phyloP scores from a whole-genome alignment of 805 yeast species.

The Phaffomyces thermotolerans region DNA sequence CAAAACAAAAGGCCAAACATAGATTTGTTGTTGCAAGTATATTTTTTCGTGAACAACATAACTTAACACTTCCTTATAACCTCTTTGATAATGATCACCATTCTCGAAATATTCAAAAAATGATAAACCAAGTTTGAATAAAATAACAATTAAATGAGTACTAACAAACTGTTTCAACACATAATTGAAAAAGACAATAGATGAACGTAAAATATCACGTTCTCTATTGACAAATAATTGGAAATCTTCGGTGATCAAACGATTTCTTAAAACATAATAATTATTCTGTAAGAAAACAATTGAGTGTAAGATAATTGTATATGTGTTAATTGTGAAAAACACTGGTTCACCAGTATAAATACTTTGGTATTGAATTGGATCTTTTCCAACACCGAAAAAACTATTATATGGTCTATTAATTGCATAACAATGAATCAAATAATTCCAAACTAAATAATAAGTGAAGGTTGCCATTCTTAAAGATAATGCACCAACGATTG shows the following conservation, averaged over 20 bases:
- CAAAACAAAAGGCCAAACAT: constrained; percentile 20
- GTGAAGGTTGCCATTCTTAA: background rate
- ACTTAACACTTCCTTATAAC: constrained; percentile 12
- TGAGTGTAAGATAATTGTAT: constrained; percentile 3
- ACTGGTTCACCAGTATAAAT: background rate
- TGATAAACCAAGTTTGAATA: constrained; percentile 12
- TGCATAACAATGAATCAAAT: constrained; percentile 1
- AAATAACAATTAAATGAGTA: constrained; percentile 7
- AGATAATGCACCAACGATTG: background rate
- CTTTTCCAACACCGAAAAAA: constrained; percentile 1
- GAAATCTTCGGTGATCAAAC: background rate
- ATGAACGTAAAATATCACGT: background rate
- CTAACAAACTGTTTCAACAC: constrained; percentile 1
- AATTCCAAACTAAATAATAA: constrained; percentile 2
- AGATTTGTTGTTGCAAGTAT: constrained; percentile 1
- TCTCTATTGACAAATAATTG: background rate
- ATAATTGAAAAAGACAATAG: background rate
- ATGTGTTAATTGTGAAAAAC: background rate
- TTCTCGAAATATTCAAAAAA: constrained; percentile 15
- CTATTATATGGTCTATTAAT: constrained; percentile 7
- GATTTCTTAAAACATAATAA: background rate
- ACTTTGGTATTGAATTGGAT: background rate
- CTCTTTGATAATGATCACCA: constrained; percentile 10
- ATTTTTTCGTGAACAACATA: constrained; percentile 6
- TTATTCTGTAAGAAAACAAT: constrained; percentile 3